Conservation (phyloP, 164 flowering plant genomes). For the Taxillus chinensis region DNA sequence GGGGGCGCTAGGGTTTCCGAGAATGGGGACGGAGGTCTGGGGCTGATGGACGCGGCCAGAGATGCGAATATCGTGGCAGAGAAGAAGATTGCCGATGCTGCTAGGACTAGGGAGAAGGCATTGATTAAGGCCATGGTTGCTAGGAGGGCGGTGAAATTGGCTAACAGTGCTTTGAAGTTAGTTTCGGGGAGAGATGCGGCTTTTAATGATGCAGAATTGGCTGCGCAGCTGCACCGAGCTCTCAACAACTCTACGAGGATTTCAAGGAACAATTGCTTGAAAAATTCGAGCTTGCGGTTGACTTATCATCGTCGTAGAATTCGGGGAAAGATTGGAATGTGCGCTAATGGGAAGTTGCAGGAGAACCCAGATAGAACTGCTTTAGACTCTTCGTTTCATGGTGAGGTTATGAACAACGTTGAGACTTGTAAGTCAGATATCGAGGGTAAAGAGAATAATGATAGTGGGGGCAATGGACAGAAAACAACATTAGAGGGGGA, state of each 20-base stretch:
- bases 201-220: constrained; percentile 38
- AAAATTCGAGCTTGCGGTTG: constrained; percentile 9
- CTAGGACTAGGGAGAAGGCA: constrained; percentile 27
- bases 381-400: constrained; percentile 7
- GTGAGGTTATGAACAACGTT: constrained; percentile 1
- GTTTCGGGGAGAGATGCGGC: constrained; percentile 11
- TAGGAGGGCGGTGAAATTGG: constrained; percentile 25
- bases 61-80: constrained; percentile 23
- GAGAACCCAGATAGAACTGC: background rate
- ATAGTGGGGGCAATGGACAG: constrained; percentile 6
- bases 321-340: constrained; percentile 12
- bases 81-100: constrained; percentile 22
- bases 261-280: constrained; percentile 16
- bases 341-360: background rate
- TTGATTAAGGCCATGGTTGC: constrained; percentile 26
- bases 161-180: constrained; percentile 16
- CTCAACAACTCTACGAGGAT: constrained; percentile 54
- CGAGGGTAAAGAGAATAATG: constrained; percentile 5
- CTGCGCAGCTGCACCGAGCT: constrained; percentile 35
- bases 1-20: background rate
- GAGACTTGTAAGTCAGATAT: background rate
- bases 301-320: background rate
- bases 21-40: background rate
- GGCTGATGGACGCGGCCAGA: constrained; percentile 25
- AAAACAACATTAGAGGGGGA: constrained; percentile 17